These are phyloP conservation scores for Dillenia suffruticosa DNA, from an alignment of 164 flowering plant genomes.

Conservation along the genomic window DNA sequence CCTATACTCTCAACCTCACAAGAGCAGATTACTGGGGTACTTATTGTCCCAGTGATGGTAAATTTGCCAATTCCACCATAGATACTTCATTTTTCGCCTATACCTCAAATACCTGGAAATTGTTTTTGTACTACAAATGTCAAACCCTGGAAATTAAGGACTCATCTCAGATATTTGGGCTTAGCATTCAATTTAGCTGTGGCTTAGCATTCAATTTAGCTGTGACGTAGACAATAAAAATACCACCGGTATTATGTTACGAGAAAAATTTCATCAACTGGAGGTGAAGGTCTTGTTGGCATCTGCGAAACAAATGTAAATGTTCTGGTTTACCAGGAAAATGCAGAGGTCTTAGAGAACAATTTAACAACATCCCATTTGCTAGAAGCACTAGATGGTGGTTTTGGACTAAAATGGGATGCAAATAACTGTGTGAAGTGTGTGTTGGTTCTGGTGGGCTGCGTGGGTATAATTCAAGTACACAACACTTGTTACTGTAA, in stretches of 20 bases:
- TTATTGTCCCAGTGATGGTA: conserved; percentile 8
- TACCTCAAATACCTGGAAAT: conserved; percentile 2
- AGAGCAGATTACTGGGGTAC: conserved; percentile 20
- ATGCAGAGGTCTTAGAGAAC: not conserved
- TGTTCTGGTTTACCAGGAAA: conserved; percentile 9
- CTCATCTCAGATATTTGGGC: too few species aligned
- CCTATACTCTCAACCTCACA: conserved; percentile 16
- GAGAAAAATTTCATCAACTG: too few species aligned
- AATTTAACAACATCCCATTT: conserved; percentile 1
- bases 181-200: too few species aligned
- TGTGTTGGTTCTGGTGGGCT: conserved; percentile 26
- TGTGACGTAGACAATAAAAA: too few species aligned
- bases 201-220: too few species aligned
- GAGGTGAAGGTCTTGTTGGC: too few species aligned
- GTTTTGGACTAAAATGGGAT: conserved; percentile 34
- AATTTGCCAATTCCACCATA: conserved; percentile 10
- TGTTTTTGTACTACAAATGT: conserved; percentile 26
- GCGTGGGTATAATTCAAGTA: conserved; percentile 24
- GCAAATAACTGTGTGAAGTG: conserved; percentile 18
- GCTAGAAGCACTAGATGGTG: conserved; percentile 10
- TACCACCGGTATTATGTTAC: too few species aligned
- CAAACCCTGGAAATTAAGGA: too few species aligned
- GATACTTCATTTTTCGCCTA: conserved; percentile 7
- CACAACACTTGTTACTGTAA: conserved; percentile 24
- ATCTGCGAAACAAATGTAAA: too few species aligned